Conservation (phyloP, 2,329 filamentous ascomycete genomes). For the Colletotrichum acutatum region DNA sequence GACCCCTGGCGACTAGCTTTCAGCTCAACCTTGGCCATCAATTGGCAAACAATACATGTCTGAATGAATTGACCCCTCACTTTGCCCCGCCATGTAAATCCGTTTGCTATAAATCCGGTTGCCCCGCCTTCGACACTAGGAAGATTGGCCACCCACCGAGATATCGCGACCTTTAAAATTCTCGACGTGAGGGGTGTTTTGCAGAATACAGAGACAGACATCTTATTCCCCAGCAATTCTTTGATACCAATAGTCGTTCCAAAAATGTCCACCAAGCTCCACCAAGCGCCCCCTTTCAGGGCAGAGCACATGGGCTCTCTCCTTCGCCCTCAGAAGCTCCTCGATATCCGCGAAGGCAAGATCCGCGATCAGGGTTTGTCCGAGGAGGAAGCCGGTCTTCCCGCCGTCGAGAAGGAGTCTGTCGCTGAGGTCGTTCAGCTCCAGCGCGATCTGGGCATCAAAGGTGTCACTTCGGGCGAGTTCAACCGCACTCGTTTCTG, state of each 20-base stretch:
- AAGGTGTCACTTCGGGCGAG: slow-evolving; percentile 77
- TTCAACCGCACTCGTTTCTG: slow-evolving; percentile 64
- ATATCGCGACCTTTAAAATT: slow-evolving; percentile 2
- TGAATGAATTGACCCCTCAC: slow-evolving; percentile 24
- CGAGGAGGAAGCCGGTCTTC: slow-evolving; percentile 63
- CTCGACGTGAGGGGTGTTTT: background rate
- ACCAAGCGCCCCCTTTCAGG: slow-evolving; percentile 67
- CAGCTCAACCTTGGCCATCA: slow-evolving; percentile 18
- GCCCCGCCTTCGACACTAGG: slow-evolving; percentile 5
- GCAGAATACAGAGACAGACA: background rate
- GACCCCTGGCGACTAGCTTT: background rate
- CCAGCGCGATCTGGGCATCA: slow-evolving; percentile 74
- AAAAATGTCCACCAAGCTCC: slow-evolving; percentile 27
- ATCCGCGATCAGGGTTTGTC: slow-evolving; percentile 62
- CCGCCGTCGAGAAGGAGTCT: slow-evolving; percentile 71
- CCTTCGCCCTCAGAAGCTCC: slow-evolving; percentile 67
- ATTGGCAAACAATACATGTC: background rate
- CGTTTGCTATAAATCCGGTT: slow-evolving; percentile 19
- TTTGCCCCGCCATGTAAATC: slow-evolving; percentile 29
- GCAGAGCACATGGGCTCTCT: slow-evolving; percentile 82
- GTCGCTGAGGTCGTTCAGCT: slow-evolving; percentile 75
- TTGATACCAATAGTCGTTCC: too few species aligned
- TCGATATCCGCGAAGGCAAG: slow-evolving; percentile 65
- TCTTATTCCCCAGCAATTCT: too few species aligned
- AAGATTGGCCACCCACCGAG: background rate